These are phyloP conservation scores for Pseudotsuga menziesii DNA, from an alignment of 75 land plant genomes.

Conservation along the genomic window DNA sequence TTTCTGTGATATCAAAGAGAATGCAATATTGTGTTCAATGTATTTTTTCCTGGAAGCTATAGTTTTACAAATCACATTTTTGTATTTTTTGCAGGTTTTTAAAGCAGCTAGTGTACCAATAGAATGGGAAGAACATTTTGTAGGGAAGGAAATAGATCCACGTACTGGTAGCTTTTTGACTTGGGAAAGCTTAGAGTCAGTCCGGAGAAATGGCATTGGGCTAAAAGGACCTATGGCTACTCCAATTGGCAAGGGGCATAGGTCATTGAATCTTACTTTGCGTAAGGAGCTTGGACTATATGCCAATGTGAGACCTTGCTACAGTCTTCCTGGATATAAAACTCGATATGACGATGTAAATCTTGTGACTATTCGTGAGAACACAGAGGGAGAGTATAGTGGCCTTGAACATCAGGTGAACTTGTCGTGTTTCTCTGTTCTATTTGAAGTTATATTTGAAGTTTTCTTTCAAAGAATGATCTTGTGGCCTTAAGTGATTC, in stretches of 20 bases:
- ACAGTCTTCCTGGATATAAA: slow-evolving; percentile 94
- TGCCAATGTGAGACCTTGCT: slow-evolving; percentile 98
- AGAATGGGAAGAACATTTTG: slow-evolving; percentile 93
- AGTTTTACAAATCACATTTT: background rate
- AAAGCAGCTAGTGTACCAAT: slow-evolving; percentile 60
- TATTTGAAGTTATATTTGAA: background rate
- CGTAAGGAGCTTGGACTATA: slow-evolving; percentile 94
- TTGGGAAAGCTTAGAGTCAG: slow-evolving; percentile 97
- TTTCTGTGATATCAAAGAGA: background rate
- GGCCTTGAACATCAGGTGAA: slow-evolving; percentile 99
- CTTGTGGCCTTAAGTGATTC: background rate
- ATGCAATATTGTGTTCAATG: background rate
- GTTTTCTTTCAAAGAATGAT: background rate
- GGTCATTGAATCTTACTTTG: slow-evolving; percentile 89
- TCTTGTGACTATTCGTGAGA: slow-evolving; percentile 94
- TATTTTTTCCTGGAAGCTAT: background rate
- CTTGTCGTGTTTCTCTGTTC: background rate
- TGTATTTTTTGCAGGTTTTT: slow-evolving; percentile 40
- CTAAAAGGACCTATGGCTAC: slow-evolving; percentile 99
- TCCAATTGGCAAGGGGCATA: slow-evolving; percentile 97
- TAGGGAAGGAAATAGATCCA: slow-evolving; percentile 70
- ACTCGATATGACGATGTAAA: slow-evolving; percentile 91
- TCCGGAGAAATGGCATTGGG: slow-evolving; percentile 75
- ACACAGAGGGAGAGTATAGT: slow-evolving; percentile 99
- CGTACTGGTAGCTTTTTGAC: slow-evolving; percentile 93